Evolutionary conservation across 2,329 filamentous ascomycete species (phyloP), one percentile per base, ranked within the genome.

Genomic region (Arthroderma sp.): DNA sequence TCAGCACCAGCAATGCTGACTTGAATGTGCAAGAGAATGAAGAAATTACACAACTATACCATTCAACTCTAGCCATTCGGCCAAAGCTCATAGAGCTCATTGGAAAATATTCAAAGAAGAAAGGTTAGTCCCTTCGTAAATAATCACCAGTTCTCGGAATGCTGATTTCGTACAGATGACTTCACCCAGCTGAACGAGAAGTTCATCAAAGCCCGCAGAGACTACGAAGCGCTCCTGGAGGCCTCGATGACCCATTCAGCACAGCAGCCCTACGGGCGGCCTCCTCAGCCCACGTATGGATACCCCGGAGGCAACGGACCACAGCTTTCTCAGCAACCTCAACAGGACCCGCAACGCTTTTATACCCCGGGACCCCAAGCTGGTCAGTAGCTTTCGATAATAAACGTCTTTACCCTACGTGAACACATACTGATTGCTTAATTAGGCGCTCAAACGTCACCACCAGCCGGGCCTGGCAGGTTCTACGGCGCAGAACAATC

Each of bases 131-230:
- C n/a, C 11, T 7, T 29, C 7, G 43, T 10, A 15, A 11, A 5
- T 38, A 8, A 8, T 43, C 39, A 28, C 27, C 38, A 33, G 11
- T 38, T 6, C 8, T 22, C 15, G 15, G 15, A 22, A 22, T 22
- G 3, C 15, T 22, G 15, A 22, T 29, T 28, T 40, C 10, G 29
- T 4, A 32, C 52, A 94, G 91, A 98, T 65, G 91, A 98, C 63
- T 96, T 98, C 59, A 95, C 91, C 2, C 89, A 96, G 61, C 71
- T 98, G 50, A 98, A 98, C 58, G 91, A 98, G 64, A 96, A 96
- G 68, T 98, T 98, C 64, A 96, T 98, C 72, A 98, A 98, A 66
- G 91, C 91, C 38, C 81, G 91, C 52, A 78, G 89, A 56, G 91
- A 98, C 65, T 98, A 98, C 61, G 91, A 98, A 66, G 81, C 85